phyloP scores from a whole-genome alignment of 768 basidiomycete species.

The Cubamyces sp. region DNA sequence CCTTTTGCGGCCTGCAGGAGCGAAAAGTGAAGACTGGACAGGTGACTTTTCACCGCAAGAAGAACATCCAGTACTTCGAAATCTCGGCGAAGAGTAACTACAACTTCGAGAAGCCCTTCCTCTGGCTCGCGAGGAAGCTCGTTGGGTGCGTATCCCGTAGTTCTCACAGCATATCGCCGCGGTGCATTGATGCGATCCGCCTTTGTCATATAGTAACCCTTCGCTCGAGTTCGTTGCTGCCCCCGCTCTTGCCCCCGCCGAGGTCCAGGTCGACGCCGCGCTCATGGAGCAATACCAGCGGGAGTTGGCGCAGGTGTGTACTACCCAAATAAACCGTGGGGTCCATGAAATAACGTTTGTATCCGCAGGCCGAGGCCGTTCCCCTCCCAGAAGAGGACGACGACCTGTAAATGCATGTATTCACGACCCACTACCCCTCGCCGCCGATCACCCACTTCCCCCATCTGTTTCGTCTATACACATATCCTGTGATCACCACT shows the following conservation, averaged over 20 bases:
- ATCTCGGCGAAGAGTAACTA: conserved; percentile 99
- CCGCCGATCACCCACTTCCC: conserved; percentile 10
- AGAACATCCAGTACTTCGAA: conserved; percentile 99
- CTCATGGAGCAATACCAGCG: conserved; percentile 80
- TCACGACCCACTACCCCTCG: conserved; percentile 20
- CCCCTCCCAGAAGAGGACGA: conserved; percentile 99
- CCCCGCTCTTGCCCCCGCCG: conserved; percentile 92
- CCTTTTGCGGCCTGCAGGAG: conserved; percentile 58
- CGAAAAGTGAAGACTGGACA: conserved; percentile 99
- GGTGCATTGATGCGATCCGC: neutral
- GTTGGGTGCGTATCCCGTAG: conserved; percentile 71
- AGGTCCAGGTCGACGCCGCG: conserved; percentile 78
- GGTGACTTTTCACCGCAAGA: conserved; percentile 99
- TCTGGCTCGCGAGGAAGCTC: conserved; percentile 98
- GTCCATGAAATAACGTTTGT: conserved; percentile 7
- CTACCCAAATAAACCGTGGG: neutral
- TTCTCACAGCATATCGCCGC: no score
- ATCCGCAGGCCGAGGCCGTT: conserved; percentile 75
- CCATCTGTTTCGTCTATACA: conserved; percentile 26
- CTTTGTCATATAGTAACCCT: conserved; percentile 61
- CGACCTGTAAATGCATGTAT: conserved; percentile 43
- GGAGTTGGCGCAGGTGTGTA: conserved; percentile 71
- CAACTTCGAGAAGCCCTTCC: conserved; percentile 99
- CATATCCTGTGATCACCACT: conserved; percentile 30
- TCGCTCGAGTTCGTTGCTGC: conserved; percentile 95